A percentile compares a stretch with the other conserved stretches of the same genome.
These are phyloP conservation scores for Handroanthus guayacan DNA, from an alignment of 257 asterid species.

Conservation along the genomic window DNA sequence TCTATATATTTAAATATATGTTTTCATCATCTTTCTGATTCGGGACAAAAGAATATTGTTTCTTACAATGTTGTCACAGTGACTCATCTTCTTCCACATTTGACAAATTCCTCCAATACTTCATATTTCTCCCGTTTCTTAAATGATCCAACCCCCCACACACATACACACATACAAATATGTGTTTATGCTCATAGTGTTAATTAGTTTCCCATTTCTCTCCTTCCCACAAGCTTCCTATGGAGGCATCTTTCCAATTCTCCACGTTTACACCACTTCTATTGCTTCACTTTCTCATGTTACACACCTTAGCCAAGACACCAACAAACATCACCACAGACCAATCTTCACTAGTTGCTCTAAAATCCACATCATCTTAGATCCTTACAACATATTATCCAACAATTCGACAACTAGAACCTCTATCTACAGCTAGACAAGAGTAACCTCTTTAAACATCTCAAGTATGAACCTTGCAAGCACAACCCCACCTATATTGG, in stretches of 20 bases:
- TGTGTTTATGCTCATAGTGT: too few relatives aligned
- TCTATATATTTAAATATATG: too few relatives aligned
- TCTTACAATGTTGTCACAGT: too few relatives aligned
- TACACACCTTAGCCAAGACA: not conserved
- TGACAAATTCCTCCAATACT: too few relatives aligned
- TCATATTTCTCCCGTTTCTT: too few relatives aligned
- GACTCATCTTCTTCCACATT: too few relatives aligned
- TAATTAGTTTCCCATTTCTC: not conserved
- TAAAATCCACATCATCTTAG: slow-evolving; percentile 28
- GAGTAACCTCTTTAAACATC: slow-evolving; percentile 24
- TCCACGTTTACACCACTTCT: not conserved
- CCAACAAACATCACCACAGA: slow-evolving; percentile 21
- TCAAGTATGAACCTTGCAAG: slow-evolving; percentile 30
- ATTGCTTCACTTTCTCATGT: not conserved
- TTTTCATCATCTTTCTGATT: too few relatives aligned
- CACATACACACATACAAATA: not conserved
- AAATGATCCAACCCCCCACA: not conserved
- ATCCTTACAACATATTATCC: slow-evolving; percentile 8
- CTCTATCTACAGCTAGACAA: slow-evolving; percentile 33
- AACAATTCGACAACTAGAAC: slow-evolving; percentile 16
- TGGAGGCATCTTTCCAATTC: slow-evolving; percentile 1
- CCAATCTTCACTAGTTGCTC: slow-evolving; percentile 37
- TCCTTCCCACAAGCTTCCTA: not conserved
- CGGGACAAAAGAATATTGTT: too few relatives aligned
- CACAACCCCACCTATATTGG: slow-evolving; percentile 27